Evolutionary conservation across 768 basidiomycete species (phyloP), one percentile per base, ranked within the genome.

Genomic region (Harrya chromipes): DNA sequence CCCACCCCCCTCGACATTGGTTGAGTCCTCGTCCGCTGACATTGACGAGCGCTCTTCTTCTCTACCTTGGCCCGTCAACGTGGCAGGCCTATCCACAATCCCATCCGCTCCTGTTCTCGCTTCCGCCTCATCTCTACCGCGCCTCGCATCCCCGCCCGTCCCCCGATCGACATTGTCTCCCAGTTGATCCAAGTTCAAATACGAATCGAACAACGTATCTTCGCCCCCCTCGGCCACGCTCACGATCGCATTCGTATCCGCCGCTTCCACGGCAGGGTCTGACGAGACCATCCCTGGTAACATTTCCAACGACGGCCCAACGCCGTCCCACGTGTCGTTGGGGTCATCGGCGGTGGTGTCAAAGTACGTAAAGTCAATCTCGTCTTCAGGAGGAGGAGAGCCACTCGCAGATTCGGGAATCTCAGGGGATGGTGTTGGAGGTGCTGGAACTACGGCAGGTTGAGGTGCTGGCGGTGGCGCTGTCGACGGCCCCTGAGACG

Each of bases 161-260:
- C 5, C 44, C 13, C 36, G 47, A 21, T 42, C 43, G 7, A 2
- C 12, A 17, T 40, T 51, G 16, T 33, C 60, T 33, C 31, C 50
- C 2, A 54, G 19, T 9, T 52, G 53, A 16, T 63, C 57, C 52
- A 62, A 48, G 20, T 65, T 60, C 35, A 65, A 21, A 43, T 53
- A 65, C 39, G 62, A 62, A 33, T 59, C 49, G 9, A 63, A 55
- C 27, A 63, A 27, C 16, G 44, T 23, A 11, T 64, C 62, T 2
- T 38, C 24, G 11, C 26, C 55, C 13, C 19, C 9, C 21, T 2
- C 27, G 24, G 49, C 54, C 24, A 47, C 61, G 14, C 14, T 16
- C 16, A 1, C 29, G 1, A 23, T 20, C 4, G 19, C 41, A 14
- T 6, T 29, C 44, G 27, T n/a, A 26, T 4, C 26, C 4, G 11